Base-by-base conservation (phyloP, 768 basidiomycete genomes). In the Suillus brevipes region DNA sequence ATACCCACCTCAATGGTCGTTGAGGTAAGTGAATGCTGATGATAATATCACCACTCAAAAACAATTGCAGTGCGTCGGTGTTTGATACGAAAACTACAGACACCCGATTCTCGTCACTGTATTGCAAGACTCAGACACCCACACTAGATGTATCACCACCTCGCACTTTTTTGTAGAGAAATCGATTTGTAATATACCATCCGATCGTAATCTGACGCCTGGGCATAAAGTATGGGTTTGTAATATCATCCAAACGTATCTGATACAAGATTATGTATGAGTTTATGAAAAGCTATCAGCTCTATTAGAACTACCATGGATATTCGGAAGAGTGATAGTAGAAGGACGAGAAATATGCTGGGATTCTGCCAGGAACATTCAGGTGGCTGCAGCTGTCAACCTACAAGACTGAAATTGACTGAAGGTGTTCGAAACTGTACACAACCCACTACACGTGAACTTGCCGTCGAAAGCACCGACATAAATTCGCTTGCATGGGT, bases 1-100 rank as follows among this genome's bases (percentile, higher is more conserved):
- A 25, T 73, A 3, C 71, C 71, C 0, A 34, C 25, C n/a, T 76
- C 75, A 0, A 67, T 36, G 47, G 31, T 66, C 7, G 53, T 75
- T 2, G 63, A 71, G 71, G 75, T 66, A 56, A 40, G 73, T 28
- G 18, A 45, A 6, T 23, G 31, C 36, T 43, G 16, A 18, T 31
- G 10, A 31, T 28, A 25, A 45, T 12, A 36, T 36, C 34, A 36
- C 6, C 28, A 2, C 34, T 23, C 42, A 47, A 13, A 14, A 23
- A 16, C 23, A 36, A 61, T 65, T 10, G 65, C 37, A 16, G 25
- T 49, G n/a, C 56, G n/a, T n/a, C n/a, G 12, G 34, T 55, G 5
- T n/a, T 55, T 55, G n/a, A 55, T n/a, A n/a, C 6, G 20, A 34
- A 55, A 20, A 20, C 23, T n/a, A 20, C 34, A 13, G 31, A 55